Base-by-base conservation (phyloP, 2,329 filamentous ascomycete species). In the Paramyrothecium sp. region DNA sequence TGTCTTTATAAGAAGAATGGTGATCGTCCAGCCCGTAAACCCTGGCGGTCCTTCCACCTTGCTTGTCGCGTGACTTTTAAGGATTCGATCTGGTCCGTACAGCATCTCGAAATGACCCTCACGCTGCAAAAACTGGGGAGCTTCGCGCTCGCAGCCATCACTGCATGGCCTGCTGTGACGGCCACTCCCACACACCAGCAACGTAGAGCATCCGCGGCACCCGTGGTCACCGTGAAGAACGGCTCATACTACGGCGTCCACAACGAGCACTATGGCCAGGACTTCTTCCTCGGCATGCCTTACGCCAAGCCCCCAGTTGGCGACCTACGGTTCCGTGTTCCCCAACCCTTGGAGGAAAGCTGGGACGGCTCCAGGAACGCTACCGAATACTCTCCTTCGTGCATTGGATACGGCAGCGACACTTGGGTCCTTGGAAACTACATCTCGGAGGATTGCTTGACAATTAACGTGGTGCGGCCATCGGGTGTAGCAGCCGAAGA, bases 221-320 rank as follows among this genome's bases (percentile, higher is more conserved):
- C 49, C 3, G 49, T 38, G n/a, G 46, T 49, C 23, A 20, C 20
- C 11, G 19, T 59, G 1, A 56, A 57, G 23, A 82, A 82, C 65
- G 80, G 81, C 20, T 80, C 78, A 0, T 81, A 80, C 61, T 59
- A 64, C 23, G 81, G 81, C 3, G 56, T 73, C 3, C 65, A 75
- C 56, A 74, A 71, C 16, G 46, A 68, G 0, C 60, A 67, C 2
- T 81, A 78, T 51, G 60, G 76, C 44, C 80, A 82, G 46, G 80
- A 84, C 57, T 73, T 77, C 58, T 84, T 83, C 64, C 67, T 82
- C 2, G 80, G 79, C 3, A 77, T 87, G 2, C 84, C 83, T 0
- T 87, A 80, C 65, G 84, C 83, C 3, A 78, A 81, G 60, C 64
- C 71, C 12, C 66, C 70, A 2, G 76, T 82, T 19, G 82, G 82